Conservation (phyloP, 2,329 filamentous ascomycete species). For the Acarospora socialis region DNA sequence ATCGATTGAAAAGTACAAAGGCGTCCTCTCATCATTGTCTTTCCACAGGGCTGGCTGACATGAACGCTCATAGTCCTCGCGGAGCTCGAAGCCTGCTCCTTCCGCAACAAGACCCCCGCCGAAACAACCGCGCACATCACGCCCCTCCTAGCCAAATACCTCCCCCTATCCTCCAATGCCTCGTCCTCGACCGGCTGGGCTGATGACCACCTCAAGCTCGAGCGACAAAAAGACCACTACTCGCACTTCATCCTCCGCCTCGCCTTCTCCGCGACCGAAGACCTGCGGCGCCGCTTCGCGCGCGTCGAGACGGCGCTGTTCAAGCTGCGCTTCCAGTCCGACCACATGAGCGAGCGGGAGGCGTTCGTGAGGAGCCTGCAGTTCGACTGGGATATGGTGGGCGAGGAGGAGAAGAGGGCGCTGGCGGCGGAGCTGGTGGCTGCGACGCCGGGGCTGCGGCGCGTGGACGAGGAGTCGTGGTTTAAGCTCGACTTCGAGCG, state of each 20-base stretch:
- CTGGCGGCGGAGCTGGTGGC: constrained; percentile 48
- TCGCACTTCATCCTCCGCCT: constrained; percentile 92
- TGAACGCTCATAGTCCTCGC: constrained; percentile 74
- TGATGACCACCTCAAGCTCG: constrained; percentile 43
- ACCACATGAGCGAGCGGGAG: constrained; percentile 57
- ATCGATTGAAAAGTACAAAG: constrained; percentile 61
- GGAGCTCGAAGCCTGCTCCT: constrained; percentile 85
- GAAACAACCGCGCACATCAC: constrained; percentile 78
- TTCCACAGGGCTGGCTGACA: constrained; percentile 25
- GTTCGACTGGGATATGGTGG: constrained; percentile 72
- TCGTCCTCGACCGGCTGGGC: constrained; percentile 37
- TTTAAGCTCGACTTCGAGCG: constrained; percentile 95
- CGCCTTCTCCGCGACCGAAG: constrained; percentile 83
- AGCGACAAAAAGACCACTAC: constrained; percentile 92
- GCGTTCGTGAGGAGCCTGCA: constrained; percentile 64
- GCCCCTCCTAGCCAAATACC: constrained; percentile 72
- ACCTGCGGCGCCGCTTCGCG: constrained; percentile 72
- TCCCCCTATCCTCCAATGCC: constrained; percentile 64
- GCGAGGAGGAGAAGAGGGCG: constrained; percentile 62
- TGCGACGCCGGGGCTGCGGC: constrained; percentile 34
- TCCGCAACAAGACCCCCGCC: constrained; percentile 72
- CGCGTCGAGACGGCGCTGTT: constrained; percentile 85
- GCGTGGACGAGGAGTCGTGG: constrained; percentile 67
- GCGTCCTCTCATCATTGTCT: not conserved
- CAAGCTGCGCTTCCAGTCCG: constrained; percentile 62